phyloP scores from a whole-genome alignment of 2,329 filamentous ascomycete genomes.

The Pseudogymnoascus verrucosus region DNA sequence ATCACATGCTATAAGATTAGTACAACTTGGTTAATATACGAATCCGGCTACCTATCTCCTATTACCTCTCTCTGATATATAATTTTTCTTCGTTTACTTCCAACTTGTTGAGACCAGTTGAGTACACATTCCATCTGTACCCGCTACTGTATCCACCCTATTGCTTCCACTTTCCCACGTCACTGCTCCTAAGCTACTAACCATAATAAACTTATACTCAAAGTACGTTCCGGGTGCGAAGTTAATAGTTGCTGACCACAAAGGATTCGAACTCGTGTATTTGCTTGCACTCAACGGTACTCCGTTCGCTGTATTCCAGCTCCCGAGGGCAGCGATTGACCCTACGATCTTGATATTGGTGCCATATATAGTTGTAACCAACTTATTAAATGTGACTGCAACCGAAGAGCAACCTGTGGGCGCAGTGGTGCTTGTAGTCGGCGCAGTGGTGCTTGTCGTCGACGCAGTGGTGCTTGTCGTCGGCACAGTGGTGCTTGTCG shows the following conservation, averaged over 20 bases:
- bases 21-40: too few relatives aligned
- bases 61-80: too few relatives aligned
- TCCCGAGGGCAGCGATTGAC: conserved; percentile 49
- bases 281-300: conserved; percentile 46
- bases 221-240: conserved; percentile 48
- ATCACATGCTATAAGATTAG: too few relatives aligned
- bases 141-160: neutral
- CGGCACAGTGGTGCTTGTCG: conserved; percentile 29
- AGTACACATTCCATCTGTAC: too few relatives aligned
- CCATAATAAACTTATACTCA: conserved; percentile 60
- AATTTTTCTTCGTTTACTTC: too few relatives aligned
- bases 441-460: too few relatives aligned
- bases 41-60: too few relatives aligned
- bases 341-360: conserved; percentile 59
- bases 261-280: conserved; percentile 51
- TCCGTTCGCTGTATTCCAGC: conserved; percentile 49
- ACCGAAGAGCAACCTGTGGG: conserved; percentile 38
- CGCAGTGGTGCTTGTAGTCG: conserved; percentile 21
- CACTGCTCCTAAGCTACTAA: conserved; percentile 43
- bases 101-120: too few relatives aligned
- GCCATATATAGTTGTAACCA: conserved; percentile 48
- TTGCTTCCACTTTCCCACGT: conserved; percentile 49
- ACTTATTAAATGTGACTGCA: conserved; percentile 53
- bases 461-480: too few relatives aligned
- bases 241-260: conserved; percentile 51